A percentile compares a stretch with the other conserved stretches of the same genome.
These are phyloP conservation scores for Endocalyx cinctus DNA, from an alignment of 2,329 filamentous ascomycete genomes.

Conservation along the genomic window DNA sequence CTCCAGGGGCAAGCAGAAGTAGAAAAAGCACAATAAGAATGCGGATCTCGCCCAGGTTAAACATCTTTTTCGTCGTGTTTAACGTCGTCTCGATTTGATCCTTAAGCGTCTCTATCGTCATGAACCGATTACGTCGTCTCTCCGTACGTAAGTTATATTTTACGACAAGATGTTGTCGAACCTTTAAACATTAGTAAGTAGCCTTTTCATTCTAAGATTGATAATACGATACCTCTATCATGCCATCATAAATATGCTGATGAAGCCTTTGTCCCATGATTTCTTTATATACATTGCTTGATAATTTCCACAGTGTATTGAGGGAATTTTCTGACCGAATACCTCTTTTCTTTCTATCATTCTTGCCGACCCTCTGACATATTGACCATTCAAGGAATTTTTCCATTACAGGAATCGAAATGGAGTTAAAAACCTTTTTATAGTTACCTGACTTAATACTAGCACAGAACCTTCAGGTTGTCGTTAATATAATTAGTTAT, in stretches of 20 bases:
- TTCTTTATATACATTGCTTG: slow-evolving; percentile 20
- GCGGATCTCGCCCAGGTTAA: slow-evolving; percentile 16
- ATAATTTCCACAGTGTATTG: slow-evolving; percentile 23
- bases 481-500: not conserved
- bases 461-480: not conserved
- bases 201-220: too few species aligned
- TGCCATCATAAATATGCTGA: slow-evolving; percentile 10
- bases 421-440: not conserved
- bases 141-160: slow-evolving; percentile 13
- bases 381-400: slow-evolving; percentile 16
- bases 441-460: not conserved
- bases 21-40: slow-evolving; percentile 19
- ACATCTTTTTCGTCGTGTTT: slow-evolving; percentile 21
- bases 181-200: too few species aligned
- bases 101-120: slow-evolving; percentile 20
- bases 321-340: slow-evolving; percentile 17
- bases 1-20: slow-evolving; percentile 13
- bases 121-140: slow-evolving; percentile 16
- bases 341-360: slow-evolving; percentile 11
- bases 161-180: too few species aligned
- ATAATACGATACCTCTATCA: slow-evolving; percentile 14
- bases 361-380: slow-evolving; percentile 10
- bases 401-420: slow-evolving; percentile 4
- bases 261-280: slow-evolving; percentile 13
- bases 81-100: slow-evolving; percentile 20